A percentile compares a stretch with the other conserved stretches of the same genome.
phyloP scores from a whole-genome alignment of 805 yeast genomes.

The Grigorovia yakushimaensis region DNA sequence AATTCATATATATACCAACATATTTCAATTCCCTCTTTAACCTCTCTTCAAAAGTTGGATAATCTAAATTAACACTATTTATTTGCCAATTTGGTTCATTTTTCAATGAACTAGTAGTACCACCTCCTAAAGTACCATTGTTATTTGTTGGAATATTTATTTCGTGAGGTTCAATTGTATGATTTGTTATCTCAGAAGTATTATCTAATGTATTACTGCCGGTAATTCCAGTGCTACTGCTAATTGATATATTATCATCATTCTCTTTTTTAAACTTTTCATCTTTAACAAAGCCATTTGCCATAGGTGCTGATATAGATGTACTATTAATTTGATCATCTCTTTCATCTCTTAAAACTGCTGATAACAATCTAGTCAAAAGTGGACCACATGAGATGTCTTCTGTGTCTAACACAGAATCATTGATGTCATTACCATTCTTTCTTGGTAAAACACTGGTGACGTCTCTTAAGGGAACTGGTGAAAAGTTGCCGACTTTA shows the following conservation, averaged over 20 bases:
- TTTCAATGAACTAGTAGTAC: constrained; percentile 27
- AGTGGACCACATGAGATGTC: constrained; percentile 85
- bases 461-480: constrained; percentile 40
- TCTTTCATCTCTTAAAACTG: constrained; percentile 40
- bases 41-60: constrained; percentile 75
- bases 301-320: not conserved
- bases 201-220: not conserved
- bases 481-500: constrained; percentile 33
- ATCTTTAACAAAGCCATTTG: not conserved
- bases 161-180: not conserved
- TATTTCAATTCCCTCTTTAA: constrained; percentile 78
- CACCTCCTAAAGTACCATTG: constrained; percentile 4
- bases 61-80: constrained; percentile 46
- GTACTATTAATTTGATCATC: constrained; percentile 3
- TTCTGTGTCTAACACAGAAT: constrained; percentile 58
- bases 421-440: constrained; percentile 41
- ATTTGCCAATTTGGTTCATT: constrained; percentile 42
- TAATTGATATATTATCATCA: not conserved
- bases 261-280: not conserved
- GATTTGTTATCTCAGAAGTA: not conserved
- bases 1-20: constrained; percentile 78
- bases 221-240: not conserved
- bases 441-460: constrained; percentile 44
- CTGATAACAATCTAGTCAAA: constrained; percentile 73
- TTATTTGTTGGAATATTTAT: not conserved